Percentiles rank a stretch among this genome's conserved stretches.
Evolutionary conservation across 192 early-diverging fungal genomes (phyloP).

Genomic region (Umbelopsis vinacea): DNA sequence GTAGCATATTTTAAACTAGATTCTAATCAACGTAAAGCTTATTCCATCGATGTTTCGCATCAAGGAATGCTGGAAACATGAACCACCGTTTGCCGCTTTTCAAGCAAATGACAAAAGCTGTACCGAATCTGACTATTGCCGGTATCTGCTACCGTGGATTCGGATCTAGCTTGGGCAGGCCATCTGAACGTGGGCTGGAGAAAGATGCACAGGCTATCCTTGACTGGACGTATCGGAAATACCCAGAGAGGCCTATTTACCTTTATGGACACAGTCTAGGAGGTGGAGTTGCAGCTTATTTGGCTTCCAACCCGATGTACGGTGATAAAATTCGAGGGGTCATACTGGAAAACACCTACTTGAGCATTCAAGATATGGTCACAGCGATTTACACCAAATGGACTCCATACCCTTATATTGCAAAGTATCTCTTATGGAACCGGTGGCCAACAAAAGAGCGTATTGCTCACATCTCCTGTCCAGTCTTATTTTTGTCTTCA

Average conservation of each 20-base stretch:
- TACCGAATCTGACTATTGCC: slow-evolving; percentile 34
- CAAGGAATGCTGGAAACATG: slow-evolving; percentile 48
- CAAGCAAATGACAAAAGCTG: slow-evolving; percentile 19
- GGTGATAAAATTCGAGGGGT: slow-evolving; percentile 28
- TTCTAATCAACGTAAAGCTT: background rate
- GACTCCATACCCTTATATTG: slow-evolving; percentile 46
- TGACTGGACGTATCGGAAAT: slow-evolving; percentile 19
- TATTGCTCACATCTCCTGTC: slow-evolving; percentile 28
- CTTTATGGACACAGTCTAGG: slow-evolving; percentile 48
- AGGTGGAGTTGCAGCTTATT: slow-evolving; percentile 39
- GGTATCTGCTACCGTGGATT: slow-evolving; percentile 46
- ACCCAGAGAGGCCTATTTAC: slow-evolving; percentile 29
- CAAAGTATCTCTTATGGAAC: slow-evolving; percentile 38
- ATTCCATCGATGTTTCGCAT: too few species aligned
- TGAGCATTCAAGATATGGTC: slow-evolving; percentile 45
- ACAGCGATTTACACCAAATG: slow-evolving; percentile 38
- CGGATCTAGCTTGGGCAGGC: slow-evolving; percentile 37
- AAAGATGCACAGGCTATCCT: slow-evolving; percentile 37
- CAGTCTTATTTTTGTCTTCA: slow-evolving; percentile 45
- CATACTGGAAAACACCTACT: slow-evolving; percentile 51
- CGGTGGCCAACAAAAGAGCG: slow-evolving; percentile 34
- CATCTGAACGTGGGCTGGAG: slow-evolving; percentile 40
- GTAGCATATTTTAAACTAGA: background rate
- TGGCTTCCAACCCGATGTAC: slow-evolving; percentile 27
- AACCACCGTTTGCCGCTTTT: slow-evolving; percentile 40